Percentiles rank a stretch among this genome's conserved stretches.
These are phyloP conservation scores for Phytophthora fragariae DNA, from an alignment of 352 stramenopile species.

Conservation along the genomic window DNA sequence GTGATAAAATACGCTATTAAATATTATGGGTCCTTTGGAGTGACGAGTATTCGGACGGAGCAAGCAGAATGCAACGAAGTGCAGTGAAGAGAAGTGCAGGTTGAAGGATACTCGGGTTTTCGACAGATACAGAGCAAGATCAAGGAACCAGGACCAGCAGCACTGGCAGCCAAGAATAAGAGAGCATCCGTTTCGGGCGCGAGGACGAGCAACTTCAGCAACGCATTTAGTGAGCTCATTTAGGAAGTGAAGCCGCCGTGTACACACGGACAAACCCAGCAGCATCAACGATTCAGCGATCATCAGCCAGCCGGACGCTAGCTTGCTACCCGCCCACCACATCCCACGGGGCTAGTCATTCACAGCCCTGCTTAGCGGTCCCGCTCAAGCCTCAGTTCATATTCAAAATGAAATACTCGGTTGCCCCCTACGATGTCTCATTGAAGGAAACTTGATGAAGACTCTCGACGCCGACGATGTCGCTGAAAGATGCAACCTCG, in stretches of 20 bases:
- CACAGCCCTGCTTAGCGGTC: slow-evolving; percentile 2
- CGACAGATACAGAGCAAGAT: no score
- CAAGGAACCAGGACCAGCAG: no score
- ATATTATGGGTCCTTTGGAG: no score
- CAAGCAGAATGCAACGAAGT: not conserved
- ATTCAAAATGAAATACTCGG: slow-evolving; percentile 6
- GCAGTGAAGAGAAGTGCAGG: not conserved
- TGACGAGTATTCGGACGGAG: not conserved
- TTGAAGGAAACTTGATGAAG: no score
- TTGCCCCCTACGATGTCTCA: slow-evolving; percentile 1
- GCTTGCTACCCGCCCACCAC: slow-evolving; percentile 1
- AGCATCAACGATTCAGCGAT: not conserved
- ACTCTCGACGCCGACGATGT: no score
- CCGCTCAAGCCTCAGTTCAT: slow-evolving; percentile 5
- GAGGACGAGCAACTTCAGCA: not conserved
- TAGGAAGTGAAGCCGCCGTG: not conserved
- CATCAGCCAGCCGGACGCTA: not conserved
- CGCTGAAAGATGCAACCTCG: no score
- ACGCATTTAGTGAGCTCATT: not conserved
- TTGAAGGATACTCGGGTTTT: not conserved
- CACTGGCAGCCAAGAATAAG: not conserved
- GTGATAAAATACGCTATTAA: no score
- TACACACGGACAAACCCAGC: not conserved
- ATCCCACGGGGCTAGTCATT: slow-evolving; percentile 8
- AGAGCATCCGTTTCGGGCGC: not conserved